Evolutionary conservation across 1,139 yeast species (phyloP).

Genomic region (Nematodospora anomalae): DNA sequence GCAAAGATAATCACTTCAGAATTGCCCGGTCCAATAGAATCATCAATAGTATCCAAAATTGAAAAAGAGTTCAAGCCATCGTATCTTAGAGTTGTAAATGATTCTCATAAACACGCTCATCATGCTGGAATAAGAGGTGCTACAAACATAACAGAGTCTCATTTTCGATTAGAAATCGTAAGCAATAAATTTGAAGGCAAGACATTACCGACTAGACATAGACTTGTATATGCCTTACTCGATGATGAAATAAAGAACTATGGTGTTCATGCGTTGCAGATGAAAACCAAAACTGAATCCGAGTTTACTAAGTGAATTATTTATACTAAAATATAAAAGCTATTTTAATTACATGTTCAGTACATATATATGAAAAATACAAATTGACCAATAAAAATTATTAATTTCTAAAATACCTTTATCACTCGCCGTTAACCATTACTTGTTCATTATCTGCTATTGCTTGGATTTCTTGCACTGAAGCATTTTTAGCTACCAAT

Average conservation of each 20-base stretch:
- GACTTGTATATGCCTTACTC: slow-evolving; percentile 67
- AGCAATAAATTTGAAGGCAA: slow-evolving; percentile 70
- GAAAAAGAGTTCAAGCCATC: slow-evolving; percentile 48
- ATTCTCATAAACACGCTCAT: slow-evolving; percentile 85
- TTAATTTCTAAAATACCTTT: no score
- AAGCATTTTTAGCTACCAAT: slow-evolving; percentile 80
- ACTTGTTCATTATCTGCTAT: slow-evolving; percentile 9
- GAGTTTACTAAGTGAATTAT: slow-evolving; percentile 42
- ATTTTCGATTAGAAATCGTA: slow-evolving; percentile 71
- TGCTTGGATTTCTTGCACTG: slow-evolving; percentile 38
- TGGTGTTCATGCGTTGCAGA: slow-evolving; percentile 88
- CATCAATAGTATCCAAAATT: slow-evolving; percentile 36
- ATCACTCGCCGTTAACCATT: slow-evolving; percentile 8
- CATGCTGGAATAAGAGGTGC: slow-evolving; percentile 84
- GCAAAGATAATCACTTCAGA: slow-evolving; percentile 13
- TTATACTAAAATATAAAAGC: no score
- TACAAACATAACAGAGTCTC: slow-evolving; percentile 75
- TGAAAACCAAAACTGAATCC: slow-evolving; percentile 74
- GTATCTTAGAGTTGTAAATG: slow-evolving; percentile 63
- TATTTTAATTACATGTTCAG: background rate
- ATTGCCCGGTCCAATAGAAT: slow-evolving; percentile 19
- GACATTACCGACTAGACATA: slow-evolving; percentile 72
- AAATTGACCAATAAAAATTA: slow-evolving; percentile 4
- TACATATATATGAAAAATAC: background rate
- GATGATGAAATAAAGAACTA: slow-evolving; percentile 68